Base-by-base conservation (phyloP, 2,329 filamentous ascomycete genomes). In the Neodidymelliopsis sp. region DNA sequence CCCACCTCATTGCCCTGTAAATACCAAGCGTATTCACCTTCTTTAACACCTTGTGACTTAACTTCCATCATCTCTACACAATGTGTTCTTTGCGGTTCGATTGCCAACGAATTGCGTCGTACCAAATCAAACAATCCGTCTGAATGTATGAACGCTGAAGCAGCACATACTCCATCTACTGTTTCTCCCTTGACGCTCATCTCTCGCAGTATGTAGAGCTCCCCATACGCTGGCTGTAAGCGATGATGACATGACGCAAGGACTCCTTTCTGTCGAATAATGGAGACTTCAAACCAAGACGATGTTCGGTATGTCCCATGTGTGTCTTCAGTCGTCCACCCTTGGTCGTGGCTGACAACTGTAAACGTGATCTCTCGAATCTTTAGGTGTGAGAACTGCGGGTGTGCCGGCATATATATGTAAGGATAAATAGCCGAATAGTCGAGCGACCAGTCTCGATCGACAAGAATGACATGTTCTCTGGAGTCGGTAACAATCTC, bases 251-350 rank as follows among this genome's bases (percentile, higher is more conserved):
- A 28, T 23, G 42, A 19, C 7, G 15, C 15, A 3, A 13, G 28
- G 4, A 5, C 15, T 3, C 23, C 23, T 10, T 35, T 43, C 8
- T 29, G 39, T 25, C 38, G 35, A 30, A 52, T 13, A 12, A 50
- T 49, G n/a, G 53, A 62, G 8, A 55, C 49, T 31, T 66, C 57
- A 28, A 56, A 60, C 49, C 57, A 67, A 3, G 59, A 65, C 2
- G 57, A 65, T 11, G 56, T 60, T 1, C 49, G 11, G 41, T 55
- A 61, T 2, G 56, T 46, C 2, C 53, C 59, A 36, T 7, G 10
- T 0, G 39, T 56, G 13, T 35, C 16, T 18, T 61, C 57, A 18
- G 48, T 56, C 8, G 59, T 60, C 54, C 53, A 65, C 2, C 57
- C 57, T 44, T 64, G 59, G 45, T 64, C 57, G 30, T 65, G 58